These are phyloP conservation scores for Fremontodendron californicum DNA, from an alignment of 345 rosid genomes.

Conservation along the genomic window DNA sequence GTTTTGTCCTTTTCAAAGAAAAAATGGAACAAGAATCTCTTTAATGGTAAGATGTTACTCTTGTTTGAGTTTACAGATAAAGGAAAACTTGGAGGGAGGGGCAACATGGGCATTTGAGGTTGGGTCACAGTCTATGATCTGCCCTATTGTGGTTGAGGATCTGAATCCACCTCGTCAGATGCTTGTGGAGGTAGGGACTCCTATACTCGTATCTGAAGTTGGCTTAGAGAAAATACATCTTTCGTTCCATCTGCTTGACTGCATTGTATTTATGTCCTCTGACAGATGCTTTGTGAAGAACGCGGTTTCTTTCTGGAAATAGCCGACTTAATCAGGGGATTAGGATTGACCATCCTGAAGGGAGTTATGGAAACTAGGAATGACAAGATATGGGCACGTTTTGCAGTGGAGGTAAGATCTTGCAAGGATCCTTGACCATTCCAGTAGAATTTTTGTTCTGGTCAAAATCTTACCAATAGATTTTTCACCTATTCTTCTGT, in stretches of 20 bases:
- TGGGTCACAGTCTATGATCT: conserved; percentile 76
- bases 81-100: conserved; percentile 76
- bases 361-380: conserved; percentile 81
- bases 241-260: neutral
- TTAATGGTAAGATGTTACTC: neutral
- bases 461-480: neutral
- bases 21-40: neutral
- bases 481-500: too few species aligned
- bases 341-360: conserved; percentile 92
- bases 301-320: conserved; percentile 90
- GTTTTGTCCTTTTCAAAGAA: neutral
- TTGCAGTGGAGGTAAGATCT: conserved; percentile 74
- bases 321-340: conserved; percentile 83
- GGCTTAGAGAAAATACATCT: conserved; percentile 3
- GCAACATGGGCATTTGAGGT: conserved; percentile 99
- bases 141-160: conserved; percentile 97
- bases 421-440: neutral
- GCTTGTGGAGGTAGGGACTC: conserved; percentile 77
- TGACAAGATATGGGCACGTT: conserved; percentile 88
- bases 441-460: neutral
- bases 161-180: conserved; percentile 80
- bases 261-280: conserved; percentile 1
- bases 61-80: conserved; percentile 44
- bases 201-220: neutral
- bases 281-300: conserved; percentile 92